Conservation (phyloP, 208 protist species). For the Sergeia podlipaevii region DNA sequence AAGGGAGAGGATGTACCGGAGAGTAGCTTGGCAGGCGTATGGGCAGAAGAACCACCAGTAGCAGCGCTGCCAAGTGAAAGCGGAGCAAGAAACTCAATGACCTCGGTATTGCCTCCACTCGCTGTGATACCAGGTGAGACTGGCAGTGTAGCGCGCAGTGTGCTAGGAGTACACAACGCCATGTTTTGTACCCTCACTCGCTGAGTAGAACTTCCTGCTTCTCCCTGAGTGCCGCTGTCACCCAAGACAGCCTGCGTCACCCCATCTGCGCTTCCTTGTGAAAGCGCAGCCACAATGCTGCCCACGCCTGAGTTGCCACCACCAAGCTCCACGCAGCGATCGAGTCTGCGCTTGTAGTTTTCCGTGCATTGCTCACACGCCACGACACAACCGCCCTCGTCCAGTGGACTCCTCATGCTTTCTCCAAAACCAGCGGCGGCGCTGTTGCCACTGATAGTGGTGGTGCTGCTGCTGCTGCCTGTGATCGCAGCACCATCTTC, state of each 20-base stretch:
- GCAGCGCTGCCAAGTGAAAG: constrained; percentile 3
- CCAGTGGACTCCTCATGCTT: neutral
- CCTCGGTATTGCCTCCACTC: neutral
- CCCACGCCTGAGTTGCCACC: neutral
- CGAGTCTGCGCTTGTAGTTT: constrained; percentile 43
- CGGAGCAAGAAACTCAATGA: neutral
- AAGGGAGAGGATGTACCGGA: neutral
- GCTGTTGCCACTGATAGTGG: neutral
- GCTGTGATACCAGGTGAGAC: neutral
- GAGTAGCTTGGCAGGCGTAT: constrained; percentile 1
- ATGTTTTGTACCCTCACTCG: neutral
- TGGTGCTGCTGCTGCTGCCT: neutral
- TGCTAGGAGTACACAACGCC: neutral
- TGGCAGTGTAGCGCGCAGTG: neutral
- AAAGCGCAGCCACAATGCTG: neutral
- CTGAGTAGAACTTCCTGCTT: neutral
- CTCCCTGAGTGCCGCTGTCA: neutral
- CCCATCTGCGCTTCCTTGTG: constrained; percentile 3
- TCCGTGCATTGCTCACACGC: constrained; percentile 61
- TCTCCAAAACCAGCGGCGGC: neutral
- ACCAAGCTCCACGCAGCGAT: constrained; percentile 14
- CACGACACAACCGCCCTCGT: constrained; percentile 14
- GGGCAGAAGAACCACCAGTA: neutral
- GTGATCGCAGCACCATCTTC: neutral
- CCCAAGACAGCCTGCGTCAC: neutral